Evolutionary conservation across 306 rosid genomes (phyloP).

Genomic region (Prunus davidiana): DNA sequence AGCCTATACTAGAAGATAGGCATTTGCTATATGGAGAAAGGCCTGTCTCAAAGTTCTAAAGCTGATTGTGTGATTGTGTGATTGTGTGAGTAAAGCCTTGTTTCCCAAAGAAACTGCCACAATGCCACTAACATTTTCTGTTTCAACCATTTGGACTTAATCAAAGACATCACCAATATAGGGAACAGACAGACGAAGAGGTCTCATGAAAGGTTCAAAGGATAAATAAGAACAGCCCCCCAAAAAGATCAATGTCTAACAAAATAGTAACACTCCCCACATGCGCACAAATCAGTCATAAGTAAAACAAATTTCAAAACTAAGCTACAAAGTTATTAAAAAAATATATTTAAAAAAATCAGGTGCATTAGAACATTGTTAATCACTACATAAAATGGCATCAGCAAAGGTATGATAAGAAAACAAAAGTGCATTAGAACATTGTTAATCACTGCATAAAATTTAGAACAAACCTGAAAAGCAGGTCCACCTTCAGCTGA

Average conservation of each 20-base stretch:
- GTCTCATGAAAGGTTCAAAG: not conserved
- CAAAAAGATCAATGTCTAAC: not conserved
- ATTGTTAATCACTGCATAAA: not conserved
- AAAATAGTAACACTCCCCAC: not conserved
- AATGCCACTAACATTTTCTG: not conserved
- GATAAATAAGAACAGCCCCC: not conserved
- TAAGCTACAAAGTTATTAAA: not conserved
- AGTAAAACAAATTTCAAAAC: not conserved
- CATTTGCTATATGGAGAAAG: not conserved
- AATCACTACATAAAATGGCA: not conserved
- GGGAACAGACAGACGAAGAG: not conserved
- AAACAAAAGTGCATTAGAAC: not conserved
- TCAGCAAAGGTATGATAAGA: not conserved
- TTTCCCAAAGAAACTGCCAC: not conserved
- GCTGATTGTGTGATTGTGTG: not conserved
- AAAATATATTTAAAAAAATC: not conserved
- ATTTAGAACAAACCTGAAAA: constrained; percentile 76
- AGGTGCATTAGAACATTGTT: not conserved
- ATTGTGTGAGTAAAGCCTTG: not conserved
- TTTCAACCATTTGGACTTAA: not conserved
- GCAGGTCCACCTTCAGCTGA: constrained; percentile 99
- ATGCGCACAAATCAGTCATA: not conserved
- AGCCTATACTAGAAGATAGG: not conserved
- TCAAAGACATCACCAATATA: not conserved
- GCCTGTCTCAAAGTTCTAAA: not conserved